Conservation (phyloP, 2,329 filamentous ascomycete species). For the Fonsecaea monophora region DNA sequence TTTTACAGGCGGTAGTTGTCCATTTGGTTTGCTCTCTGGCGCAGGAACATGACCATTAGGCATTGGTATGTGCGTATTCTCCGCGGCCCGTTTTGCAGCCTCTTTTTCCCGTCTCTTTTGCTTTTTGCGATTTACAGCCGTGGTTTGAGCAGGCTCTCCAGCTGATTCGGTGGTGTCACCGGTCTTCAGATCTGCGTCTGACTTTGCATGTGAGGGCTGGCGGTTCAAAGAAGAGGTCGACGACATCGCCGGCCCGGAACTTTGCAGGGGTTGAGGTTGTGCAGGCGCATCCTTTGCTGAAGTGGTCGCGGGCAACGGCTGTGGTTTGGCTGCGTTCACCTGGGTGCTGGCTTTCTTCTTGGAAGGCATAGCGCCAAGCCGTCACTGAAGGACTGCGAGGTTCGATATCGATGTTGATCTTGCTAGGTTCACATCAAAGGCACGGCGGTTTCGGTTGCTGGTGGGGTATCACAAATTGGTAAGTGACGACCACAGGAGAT, state of each 20-base stretch:
- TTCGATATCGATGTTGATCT: constrained; percentile 22
- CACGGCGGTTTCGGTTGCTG: constrained; percentile 22
- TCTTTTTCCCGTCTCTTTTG: constrained; percentile 88
- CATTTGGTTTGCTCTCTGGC: constrained; percentile 22
- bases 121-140: constrained; percentile 85
- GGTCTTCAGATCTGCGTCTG: constrained; percentile 38
- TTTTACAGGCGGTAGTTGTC: constrained; percentile 35
- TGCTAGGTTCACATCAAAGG: constrained; percentile 32
- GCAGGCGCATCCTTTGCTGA: constrained; percentile 29
- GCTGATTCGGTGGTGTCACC: constrained; percentile 44
- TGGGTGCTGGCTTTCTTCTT: constrained; percentile 38
- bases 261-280: constrained; percentile 24
- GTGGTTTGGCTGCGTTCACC: constrained; percentile 28
- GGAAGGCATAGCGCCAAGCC: constrained; percentile 37
- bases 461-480: constrained; percentile 31
- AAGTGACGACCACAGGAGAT: constrained; percentile 8
- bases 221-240: constrained; percentile 38
- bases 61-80: constrained; percentile 51
- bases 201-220: constrained; percentile 40
- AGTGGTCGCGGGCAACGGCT: constrained; percentile 26
- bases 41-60: constrained; percentile 41
- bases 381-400: constrained; percentile 6
- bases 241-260: constrained; percentile 20
- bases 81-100: constrained; percentile 72
- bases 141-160: constrained; percentile 42